Percentiles rank a stretch among this genome's conserved stretches.
Evolutionary conservation across 305 asterid species (phyloP).

Genomic region (Solanum chacoense): DNA sequence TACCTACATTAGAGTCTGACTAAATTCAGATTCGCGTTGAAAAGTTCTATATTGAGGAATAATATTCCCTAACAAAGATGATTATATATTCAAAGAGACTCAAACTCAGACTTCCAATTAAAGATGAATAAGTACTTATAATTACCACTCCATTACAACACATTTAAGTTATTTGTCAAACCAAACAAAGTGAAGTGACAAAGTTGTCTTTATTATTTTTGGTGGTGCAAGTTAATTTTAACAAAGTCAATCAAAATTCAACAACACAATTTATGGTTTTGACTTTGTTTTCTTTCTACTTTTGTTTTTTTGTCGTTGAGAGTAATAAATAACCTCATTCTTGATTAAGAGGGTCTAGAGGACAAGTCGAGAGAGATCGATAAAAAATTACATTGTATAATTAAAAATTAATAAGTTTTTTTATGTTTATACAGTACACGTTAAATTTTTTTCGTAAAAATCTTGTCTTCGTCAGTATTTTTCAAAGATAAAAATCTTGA

Average conservation of each 20-base stretch:
- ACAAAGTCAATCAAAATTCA: not conserved
- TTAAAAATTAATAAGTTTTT: too few species aligned
- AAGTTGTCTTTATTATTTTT: not conserved
- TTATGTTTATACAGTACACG: not conserved
- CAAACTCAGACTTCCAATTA: not conserved
- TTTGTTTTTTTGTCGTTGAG: not conserved
- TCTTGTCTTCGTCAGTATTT: not conserved
- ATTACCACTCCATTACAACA: too few species aligned
- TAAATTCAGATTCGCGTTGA: too few species aligned
- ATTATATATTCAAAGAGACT: not conserved
- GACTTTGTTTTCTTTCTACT: not conserved
- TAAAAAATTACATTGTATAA: too few species aligned
- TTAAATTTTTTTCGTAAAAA: not conserved
- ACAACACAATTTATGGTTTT: not conserved
- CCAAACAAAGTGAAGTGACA: not conserved
- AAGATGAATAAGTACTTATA: not conserved
- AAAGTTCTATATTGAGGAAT: rapidly evolving
- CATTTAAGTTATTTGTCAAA: not conserved
- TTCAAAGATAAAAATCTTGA: not conserved
- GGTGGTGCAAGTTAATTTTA: not conserved
- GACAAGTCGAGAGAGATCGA: not conserved
- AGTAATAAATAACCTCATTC: not conserved
- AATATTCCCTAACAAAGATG: too few species aligned
- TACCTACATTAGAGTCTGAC: too few species aligned
- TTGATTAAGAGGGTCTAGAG: not conserved